These are phyloP conservation scores for Polytrichum formosum DNA, from an alignment of 225 moss, liverwort and hornwort genomes.

Conservation along the genomic window DNA sequence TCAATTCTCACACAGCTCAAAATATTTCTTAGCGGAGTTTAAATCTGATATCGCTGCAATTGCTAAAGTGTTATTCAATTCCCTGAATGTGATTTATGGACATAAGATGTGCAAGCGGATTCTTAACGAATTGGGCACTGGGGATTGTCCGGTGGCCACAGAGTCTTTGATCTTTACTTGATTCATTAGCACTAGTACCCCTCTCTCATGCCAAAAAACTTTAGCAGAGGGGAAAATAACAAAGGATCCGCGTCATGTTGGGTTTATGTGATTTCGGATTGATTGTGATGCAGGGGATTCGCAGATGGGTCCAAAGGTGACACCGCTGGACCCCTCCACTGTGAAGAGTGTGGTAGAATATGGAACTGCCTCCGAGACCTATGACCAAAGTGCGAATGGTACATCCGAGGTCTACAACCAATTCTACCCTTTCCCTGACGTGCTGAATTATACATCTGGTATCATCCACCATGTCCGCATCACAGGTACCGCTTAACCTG, in stretches of 20 bases:
- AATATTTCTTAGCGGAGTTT: too few species aligned
- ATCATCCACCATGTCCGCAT: slow-evolving; percentile 95
- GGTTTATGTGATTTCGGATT: neutral
- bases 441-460: slow-evolving; percentile 90
- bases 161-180: neutral
- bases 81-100: neutral
- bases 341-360: slow-evolving; percentile 73
- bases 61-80: too few species aligned
- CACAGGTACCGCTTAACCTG: slow-evolving; percentile 31
- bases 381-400: slow-evolving; percentile 47
- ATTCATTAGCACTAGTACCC: neutral
- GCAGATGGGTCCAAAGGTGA: slow-evolving; percentile 72
- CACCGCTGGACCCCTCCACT: slow-evolving; percentile 71
- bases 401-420: slow-evolving; percentile 72
- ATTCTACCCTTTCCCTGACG: slow-evolving; percentile 62
- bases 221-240: too few species aligned
- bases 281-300: slow-evolving; percentile 65
- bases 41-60: too few species aligned
- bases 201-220: too few species aligned
- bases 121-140: too few species aligned
- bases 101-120: neutral
- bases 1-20: neutral
- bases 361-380: slow-evolving; percentile 47
- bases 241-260: slow-evolving; percentile 8
- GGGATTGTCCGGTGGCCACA: too few species aligned